Evolutionary conservation across 2,329 filamentous ascomycete species (phyloP), one percentile per base, ranked within the genome.

Genomic region (Bipolaris cookei): DNA sequence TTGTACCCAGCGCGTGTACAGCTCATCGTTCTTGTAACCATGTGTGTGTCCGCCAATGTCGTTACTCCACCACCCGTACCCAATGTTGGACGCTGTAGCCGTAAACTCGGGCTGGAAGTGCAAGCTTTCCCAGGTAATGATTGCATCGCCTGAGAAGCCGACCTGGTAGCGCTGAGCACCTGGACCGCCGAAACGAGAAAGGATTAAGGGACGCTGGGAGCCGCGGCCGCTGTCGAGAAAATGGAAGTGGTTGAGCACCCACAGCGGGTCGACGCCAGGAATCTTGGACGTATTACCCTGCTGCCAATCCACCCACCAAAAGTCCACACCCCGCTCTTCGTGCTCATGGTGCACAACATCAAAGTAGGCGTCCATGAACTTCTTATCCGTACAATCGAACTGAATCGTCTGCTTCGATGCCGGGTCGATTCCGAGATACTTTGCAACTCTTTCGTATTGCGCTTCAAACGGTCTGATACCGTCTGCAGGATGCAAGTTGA

Each of bases 271-370:
- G 2, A 88, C 76, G 1, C 85, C 85, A 0, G 80, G 81, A 5
- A 87, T 78, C 32, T 79, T 78, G 1, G 84, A 85, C 54, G 79
- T 76, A 2, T 77, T 74, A 1, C 86, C 86, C 69, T 88, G 86
- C 69, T 89, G 86, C 86, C 86, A 89, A 68, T 89, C 86, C 25
- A 88, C 80, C 86, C 86, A 89, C 84, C 85, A 88, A 54, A 89
- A 87, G 65, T 88, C 86, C 20, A 82, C 79, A 1, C 83, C 86
- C 7, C 84, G 76, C 1, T 81, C 76, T 59, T 88, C 86, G 25
- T 88, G 76, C 13, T 78, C 74, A 11, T 81, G 78, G 55, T 87
- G 84, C 4, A 88, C 77, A 2, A 87, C 80, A 46, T 82, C 79
- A 42, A 88, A 81, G 63, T 85, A 88, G 0, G 84, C 85, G 32